Percentiles rank a stretch among this genome's conserved stretches.
These are phyloP conservation scores for Lactifluus volemus DNA, from an alignment of 768 basidiomycete species.

Conservation along the genomic window DNA sequence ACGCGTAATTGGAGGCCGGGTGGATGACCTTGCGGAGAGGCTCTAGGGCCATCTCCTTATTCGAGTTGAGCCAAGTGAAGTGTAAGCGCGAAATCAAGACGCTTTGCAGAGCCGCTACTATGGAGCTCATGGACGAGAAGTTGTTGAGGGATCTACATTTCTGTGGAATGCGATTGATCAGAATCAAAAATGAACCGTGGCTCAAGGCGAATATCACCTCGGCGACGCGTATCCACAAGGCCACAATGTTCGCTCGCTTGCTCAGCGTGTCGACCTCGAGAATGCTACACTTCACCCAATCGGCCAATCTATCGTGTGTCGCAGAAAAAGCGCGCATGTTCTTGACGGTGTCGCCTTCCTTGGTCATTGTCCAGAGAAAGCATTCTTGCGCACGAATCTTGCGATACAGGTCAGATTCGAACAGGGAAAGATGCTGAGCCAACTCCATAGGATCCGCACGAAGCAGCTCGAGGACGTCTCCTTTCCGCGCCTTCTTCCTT, in stretches of 20 bases:
- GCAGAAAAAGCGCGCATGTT: conserved; percentile 47
- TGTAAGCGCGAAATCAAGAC: conserved; percentile 47
- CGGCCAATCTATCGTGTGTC: conserved; percentile 51
- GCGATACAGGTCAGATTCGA: conserved; percentile 60
- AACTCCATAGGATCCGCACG: conserved; percentile 60
- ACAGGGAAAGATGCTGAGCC: conserved; percentile 74
- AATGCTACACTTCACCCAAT: conserved; percentile 62
- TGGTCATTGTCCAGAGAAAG: conserved; percentile 45
- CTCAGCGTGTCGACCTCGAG: conserved; percentile 42
- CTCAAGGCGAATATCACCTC: conserved; percentile 40
- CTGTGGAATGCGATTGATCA: conserved; percentile 28
- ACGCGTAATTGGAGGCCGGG: conserved; percentile 47
- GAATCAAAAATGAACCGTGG: background rate
- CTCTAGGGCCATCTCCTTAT: conserved; percentile 42
- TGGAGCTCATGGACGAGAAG: conserved; percentile 58
- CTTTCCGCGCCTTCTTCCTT: conserved; percentile 38
- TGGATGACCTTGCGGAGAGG: conserved; percentile 47
- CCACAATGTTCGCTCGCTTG: conserved; percentile 49
- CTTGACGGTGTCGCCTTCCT: conserved; percentile 31
- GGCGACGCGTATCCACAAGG: conserved; percentile 72
- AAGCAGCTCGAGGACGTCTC: conserved; percentile 51
- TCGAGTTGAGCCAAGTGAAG: conserved; percentile 60
- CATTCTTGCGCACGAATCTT: conserved; percentile 70
- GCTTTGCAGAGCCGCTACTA: conserved; percentile 54
- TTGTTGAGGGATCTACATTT: conserved; percentile 59